Evolutionary conservation across 2,329 filamentous ascomycete genomes (phyloP), one percentile per base, ranked within the genome.

Genomic region (Aspergillus melleus): DNA sequence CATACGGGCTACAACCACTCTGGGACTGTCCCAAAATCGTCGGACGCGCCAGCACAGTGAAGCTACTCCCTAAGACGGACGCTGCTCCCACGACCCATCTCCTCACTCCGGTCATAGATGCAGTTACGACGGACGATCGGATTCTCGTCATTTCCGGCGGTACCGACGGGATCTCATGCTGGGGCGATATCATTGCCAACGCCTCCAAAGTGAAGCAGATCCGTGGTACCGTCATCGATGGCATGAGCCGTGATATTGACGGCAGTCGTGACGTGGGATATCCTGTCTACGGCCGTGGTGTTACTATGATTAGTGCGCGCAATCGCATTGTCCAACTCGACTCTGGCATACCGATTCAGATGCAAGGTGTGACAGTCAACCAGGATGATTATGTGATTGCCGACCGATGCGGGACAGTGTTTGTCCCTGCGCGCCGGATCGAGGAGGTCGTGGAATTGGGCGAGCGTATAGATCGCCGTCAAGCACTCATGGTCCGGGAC

Each of bases 281-380:
- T 57, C 73, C 73, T 11, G 70, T 76, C 5, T 75, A 70, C 54
- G 73, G 74, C 36, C 66, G 68, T 2, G 72, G 71, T 0, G 66
- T 72, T 8, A 70, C 66, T 0, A 74, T 74, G 68, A 68, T 75
- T 55, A 73, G 72, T 50, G 71, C 70, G 4, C 69, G 71, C 11
- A 70, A 71, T 26, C 60, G 70, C 47, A n/a, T 74, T n/a, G 70
- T 74, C 58, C 68, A 72, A 57, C 58, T 59, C 63, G 76, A 58
- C 64, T 77, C 44, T 50, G 71, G 49, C 61, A 73, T 53, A 46
- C 74, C 64, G 19, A 64, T 65, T 6, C 55, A 61, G 49, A 52
- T 68, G 2, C 59, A 57, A 11, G 66, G 63, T 2, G 55, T 66
- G 11, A 64, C 57, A 0, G 63, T 65, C 26, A 49, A 62, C 9